These are phyloP conservation scores for Aspergillus texensis DNA, from an alignment of 2,329 filamentous ascomycete species.

Conservation along the genomic window DNA sequence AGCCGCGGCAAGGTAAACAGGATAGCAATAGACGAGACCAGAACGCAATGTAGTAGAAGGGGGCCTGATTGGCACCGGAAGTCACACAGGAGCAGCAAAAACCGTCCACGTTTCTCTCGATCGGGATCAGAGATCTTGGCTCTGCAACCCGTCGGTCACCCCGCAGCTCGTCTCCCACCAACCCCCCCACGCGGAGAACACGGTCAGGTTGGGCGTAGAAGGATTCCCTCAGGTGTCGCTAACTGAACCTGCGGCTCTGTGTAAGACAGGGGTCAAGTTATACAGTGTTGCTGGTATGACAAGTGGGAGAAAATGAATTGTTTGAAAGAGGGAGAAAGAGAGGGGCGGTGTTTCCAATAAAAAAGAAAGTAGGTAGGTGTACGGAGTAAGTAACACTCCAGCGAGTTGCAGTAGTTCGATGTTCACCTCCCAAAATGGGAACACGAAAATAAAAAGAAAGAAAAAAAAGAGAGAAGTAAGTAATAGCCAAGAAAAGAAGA, in stretches of 20 bases:
- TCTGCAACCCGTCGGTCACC: conserved; percentile 22
- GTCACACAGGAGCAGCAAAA: conserved; percentile 9
- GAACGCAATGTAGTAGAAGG: conserved; percentile 3
- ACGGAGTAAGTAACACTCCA: neutral
- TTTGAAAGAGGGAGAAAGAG: neutral
- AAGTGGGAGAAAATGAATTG: neutral
- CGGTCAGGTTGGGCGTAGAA: neutral
- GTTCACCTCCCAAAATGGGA: neutral
- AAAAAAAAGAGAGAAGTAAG: too few species aligned
- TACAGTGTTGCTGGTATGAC: neutral
- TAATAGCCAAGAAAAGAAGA: neutral
- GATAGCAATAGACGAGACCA: conserved; percentile 2
- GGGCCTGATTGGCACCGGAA: conserved; percentile 19
- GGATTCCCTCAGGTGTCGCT: neutral
- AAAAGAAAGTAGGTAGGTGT: neutral
- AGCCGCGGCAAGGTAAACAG: conserved; percentile 5
- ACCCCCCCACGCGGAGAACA: conserved; percentile 18
- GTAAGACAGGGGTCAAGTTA: neutral
- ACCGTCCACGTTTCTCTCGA: conserved; percentile 24
- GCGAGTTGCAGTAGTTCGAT: neutral
- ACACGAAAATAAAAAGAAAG: neutral
- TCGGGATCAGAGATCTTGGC: conserved; percentile 24
- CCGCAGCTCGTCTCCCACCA: conserved; percentile 22
- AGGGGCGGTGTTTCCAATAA: neutral
- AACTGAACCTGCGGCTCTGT: conserved; percentile 14